Evolutionary conservation across 1,284 basidiomycete species (phyloP).

Genomic region (Thelephora terrestris): DNA sequence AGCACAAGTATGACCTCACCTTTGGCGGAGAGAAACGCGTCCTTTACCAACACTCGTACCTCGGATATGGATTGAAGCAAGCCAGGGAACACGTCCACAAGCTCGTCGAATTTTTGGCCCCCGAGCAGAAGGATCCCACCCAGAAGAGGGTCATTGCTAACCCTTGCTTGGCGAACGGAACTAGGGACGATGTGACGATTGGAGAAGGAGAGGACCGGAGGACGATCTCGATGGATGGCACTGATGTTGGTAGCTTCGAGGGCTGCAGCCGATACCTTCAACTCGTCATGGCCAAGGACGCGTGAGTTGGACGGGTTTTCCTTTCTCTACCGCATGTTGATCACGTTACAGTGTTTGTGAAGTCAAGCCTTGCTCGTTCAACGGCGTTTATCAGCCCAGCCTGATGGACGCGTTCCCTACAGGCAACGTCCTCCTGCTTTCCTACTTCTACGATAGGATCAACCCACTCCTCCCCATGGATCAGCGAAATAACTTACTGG

Average conservation of each 20-base stretch:
- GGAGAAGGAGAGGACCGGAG: slow-evolving; percentile 37
- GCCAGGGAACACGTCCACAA: slow-evolving; percentile 83
- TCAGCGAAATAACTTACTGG: slow-evolving; percentile 10
- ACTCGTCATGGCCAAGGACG: slow-evolving; percentile 93
- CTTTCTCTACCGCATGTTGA: slow-evolving; percentile 2
- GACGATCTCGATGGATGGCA: slow-evolving; percentile 77
- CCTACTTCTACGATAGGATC: slow-evolving; percentile 96
- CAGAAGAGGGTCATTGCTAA: slow-evolving; percentile 44
- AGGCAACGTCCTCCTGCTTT: slow-evolving; percentile 77
- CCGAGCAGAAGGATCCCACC: slow-evolving; percentile 27
- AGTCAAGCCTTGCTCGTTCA: slow-evolving; percentile 90
- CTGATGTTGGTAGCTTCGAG: slow-evolving; percentile 73
- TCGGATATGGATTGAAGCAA: slow-evolving; percentile 93
- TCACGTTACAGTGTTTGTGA: slow-evolving; percentile 59
- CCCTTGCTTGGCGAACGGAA: slow-evolving; percentile 75
- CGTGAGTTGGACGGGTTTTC: slow-evolving; percentile 41
- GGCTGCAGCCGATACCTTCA: slow-evolving; percentile 82
- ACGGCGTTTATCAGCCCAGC: slow-evolving; percentile 96
- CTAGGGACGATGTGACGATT: slow-evolving; percentile 58
- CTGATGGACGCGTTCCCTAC: slow-evolving; percentile 80
- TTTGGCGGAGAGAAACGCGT: slow-evolving; percentile 67
- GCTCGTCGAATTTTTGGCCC: slow-evolving; percentile 81
- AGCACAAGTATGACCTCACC: slow-evolving; percentile 85
- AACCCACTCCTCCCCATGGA: slow-evolving; percentile 61
- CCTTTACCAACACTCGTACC: slow-evolving; percentile 91